These are phyloP conservation scores for Purshia tridentata DNA, from an alignment of 306 rosid species.

Conservation along the genomic window DNA sequence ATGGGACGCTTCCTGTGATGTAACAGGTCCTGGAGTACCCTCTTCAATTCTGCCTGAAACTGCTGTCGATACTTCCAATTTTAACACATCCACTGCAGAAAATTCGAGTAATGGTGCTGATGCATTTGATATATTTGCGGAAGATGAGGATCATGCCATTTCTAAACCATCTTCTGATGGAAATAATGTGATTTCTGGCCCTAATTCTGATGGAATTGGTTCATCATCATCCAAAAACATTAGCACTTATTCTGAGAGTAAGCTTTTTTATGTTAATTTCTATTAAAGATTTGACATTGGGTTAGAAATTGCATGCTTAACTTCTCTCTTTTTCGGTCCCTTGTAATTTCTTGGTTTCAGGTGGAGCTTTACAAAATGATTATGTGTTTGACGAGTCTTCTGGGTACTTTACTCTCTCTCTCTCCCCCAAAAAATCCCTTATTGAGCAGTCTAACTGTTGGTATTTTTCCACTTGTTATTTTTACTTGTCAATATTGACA, in stretches of 20 bases:
- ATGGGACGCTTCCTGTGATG: constrained; percentile 39
- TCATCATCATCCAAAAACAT: constrained; percentile 27
- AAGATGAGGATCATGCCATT: constrained; percentile 25
- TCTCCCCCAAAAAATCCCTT: no score
- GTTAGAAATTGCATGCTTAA: constrained; percentile 8
- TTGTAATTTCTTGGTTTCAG: neutral
- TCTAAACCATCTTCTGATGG: constrained; percentile 49
- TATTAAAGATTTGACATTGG: neutral
- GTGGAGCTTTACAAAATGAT: constrained; percentile 27
- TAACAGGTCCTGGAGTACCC: constrained; percentile 35
- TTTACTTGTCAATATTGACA: neutral
- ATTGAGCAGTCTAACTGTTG: no score
- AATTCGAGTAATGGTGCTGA: neutral
- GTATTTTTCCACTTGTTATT: neutral
- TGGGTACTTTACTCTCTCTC: constrained; percentile 16
- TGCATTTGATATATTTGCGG: constrained; percentile 20
- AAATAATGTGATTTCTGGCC: constrained; percentile 38
- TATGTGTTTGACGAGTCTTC: constrained; percentile 34
- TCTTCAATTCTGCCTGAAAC: constrained; percentile 15
- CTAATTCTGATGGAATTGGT: constrained; percentile 20
- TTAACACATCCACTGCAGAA: neutral
- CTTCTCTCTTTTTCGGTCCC: neutral
- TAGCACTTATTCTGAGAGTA: constrained; percentile 45
- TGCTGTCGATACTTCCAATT: neutral
- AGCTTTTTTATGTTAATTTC: neutral